Conservation (phyloP, 2,329 filamentous ascomycete genomes). For the Neonectria coccinea region DNA sequence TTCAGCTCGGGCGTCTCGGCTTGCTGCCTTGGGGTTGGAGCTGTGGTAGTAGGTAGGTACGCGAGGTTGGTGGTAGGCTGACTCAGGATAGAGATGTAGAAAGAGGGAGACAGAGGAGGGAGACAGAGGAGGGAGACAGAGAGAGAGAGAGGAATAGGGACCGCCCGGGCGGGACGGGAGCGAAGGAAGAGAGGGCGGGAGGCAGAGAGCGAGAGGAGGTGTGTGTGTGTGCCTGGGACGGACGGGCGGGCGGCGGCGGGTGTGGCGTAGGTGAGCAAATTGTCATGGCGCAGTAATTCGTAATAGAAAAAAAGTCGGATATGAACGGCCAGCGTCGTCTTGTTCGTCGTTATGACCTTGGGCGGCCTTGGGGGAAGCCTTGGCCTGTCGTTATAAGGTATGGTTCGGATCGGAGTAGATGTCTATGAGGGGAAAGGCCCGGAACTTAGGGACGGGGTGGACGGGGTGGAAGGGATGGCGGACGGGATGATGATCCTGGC, state of each 20-base stretch:
- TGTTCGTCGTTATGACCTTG: background rate
- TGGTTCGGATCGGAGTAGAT: constrained; percentile 24
- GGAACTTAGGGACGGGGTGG: constrained; percentile 4
- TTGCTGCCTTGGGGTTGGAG: constrained; percentile 3
- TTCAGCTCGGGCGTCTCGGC: constrained; percentile 33
- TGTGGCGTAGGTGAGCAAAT: constrained; percentile 1
- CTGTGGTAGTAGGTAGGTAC: too few species aligned
- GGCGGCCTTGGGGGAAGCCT: background rate
- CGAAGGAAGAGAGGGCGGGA: background rate
- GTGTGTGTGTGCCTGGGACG: background rate
- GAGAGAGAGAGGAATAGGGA: background rate
- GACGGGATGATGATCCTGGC: constrained; percentile 28
- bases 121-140: too few species aligned
- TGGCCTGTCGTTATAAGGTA: constrained; percentile 15
- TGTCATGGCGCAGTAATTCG: constrained; percentile 23
- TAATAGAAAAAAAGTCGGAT: constrained; percentile 19
- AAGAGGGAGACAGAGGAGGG: background rate
- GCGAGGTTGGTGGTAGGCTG: too few species aligned
- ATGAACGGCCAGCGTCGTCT: constrained; percentile 17
- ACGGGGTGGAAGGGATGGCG: constrained; percentile 22
- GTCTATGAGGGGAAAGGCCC: constrained; percentile 23
- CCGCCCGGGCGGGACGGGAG: background rate
- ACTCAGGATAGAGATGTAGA: too few species aligned
- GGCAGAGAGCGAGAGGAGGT: constrained; percentile 1
- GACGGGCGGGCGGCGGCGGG: background rate